Evolutionary conservation across 2,329 filamentous ascomycete genomes (phyloP), one percentile per base, ranked within the genome.

Genomic region (Bipolaris victoriae): DNA sequence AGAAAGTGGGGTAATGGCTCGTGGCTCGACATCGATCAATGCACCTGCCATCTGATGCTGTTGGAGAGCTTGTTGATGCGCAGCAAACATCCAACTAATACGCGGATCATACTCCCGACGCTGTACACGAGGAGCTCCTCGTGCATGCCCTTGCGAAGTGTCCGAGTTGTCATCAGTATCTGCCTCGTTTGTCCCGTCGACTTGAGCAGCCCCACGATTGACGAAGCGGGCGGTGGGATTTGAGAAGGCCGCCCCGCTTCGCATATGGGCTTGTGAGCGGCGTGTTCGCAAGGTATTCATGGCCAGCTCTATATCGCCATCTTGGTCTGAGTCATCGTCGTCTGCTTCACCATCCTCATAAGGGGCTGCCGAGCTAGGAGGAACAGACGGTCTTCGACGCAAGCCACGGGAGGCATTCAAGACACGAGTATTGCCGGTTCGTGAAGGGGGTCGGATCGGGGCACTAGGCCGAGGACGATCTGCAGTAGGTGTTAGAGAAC

Each of bases 401-500:
- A 78, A 67, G 58, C 74, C 74, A 63, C 75, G 74, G 18, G 73
- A 73, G 50, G 72, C 68, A 57, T 76, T 71, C 52, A 69, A 63
- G 51, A 71, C 58, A 60, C 72, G 71, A 55, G 68, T 48, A 49
- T 71, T 73, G 50, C 70, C 73, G 49, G 66, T 65, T 61, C 76
- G 75, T 43, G 76, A 77, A 52, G 75, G 73, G 36, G 76, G 76
- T 49, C 74, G 75, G 55, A 76, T 77, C 31, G 71, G 67, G 65
- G 70, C 71, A 58, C 72, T 76, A 73, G 73, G 74, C 67, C 69
- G 71, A 54, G 74, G 75, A 72, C 75, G 75, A 78, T 78, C 77
- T 79, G 76, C 74, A 77, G 75, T 77, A 78, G 77, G 76, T 76
- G 77, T 79, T 76, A 79, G 77, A 78, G 76, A 78, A 73, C 76